Evolutionary conservation across 2,329 filamentous ascomycete species (phyloP).

Genomic region (Neocucurbitaria cava): DNA sequence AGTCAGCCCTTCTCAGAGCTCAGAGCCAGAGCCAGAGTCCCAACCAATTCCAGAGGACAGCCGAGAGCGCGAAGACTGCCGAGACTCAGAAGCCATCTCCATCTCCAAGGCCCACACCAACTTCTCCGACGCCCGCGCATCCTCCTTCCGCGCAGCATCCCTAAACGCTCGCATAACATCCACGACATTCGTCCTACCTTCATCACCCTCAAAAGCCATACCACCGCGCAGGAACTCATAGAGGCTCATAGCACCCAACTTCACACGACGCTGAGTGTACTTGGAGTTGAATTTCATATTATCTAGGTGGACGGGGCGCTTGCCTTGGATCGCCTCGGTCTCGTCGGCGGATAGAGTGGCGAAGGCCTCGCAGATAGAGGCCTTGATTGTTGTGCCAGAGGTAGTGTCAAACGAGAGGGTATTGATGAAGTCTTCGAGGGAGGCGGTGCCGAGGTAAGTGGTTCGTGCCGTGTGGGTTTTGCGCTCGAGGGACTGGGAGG

Average conservation of each 20-base stretch:
- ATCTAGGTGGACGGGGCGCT: not conserved
- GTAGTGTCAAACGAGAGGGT: not conserved
- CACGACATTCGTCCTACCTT: not conserved
- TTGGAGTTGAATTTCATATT: not conserved
- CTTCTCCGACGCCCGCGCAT: not conserved
- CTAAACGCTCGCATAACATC: not conserved
- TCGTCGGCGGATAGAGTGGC: not conserved
- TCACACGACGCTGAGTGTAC: not conserved
- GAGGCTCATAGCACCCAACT: not conserved
- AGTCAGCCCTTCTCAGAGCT: too few species aligned
- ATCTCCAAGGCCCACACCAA: not conserved
- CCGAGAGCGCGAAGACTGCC: not conserved
- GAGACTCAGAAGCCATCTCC: not conserved
- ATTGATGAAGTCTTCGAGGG: not conserved
- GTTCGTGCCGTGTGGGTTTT: not conserved
- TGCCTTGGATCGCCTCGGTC: not conserved
- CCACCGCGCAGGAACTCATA: not conserved
- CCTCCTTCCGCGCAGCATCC: too few species aligned
- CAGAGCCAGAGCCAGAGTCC: too few species aligned
- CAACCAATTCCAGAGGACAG: not conserved
- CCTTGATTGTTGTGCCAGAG: conserved; percentile 5
- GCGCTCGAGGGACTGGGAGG: not conserved
- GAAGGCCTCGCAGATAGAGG: conserved; percentile 3
- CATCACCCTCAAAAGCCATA: not conserved
- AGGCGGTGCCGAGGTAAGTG: conserved; percentile 4